Conservation (phyloP, 2,329 filamentous ascomycete species). For the Dactylellina haptotyla region DNA sequence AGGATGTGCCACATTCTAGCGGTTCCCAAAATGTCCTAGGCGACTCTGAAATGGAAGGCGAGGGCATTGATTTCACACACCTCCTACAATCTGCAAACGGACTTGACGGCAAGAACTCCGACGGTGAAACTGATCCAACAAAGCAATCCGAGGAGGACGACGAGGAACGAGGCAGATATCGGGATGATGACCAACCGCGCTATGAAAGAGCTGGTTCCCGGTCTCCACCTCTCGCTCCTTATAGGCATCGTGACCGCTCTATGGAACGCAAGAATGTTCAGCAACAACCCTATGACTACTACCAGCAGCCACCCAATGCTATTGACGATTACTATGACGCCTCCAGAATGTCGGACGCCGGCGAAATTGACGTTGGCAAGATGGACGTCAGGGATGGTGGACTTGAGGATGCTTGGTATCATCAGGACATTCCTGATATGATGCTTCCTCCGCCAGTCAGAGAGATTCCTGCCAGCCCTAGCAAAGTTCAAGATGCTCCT, state of each 20-base stretch:
- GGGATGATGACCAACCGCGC: not conserved
- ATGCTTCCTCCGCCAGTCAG: slow-evolving; percentile 36
- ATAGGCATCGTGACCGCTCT: slow-evolving; percentile 16
- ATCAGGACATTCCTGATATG: slow-evolving; percentile 31
- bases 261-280: slow-evolving; percentile 14
- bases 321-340: slow-evolving; percentile 38
- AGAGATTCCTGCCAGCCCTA: slow-evolving; percentile 45
- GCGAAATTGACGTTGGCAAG: slow-evolving; percentile 45
- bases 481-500: slow-evolving; percentile 19
- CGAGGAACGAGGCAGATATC: not conserved
- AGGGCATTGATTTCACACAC: not conserved
- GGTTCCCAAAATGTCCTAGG: not conserved
- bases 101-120: not conserved
- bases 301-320: slow-evolving; percentile 13
- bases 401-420: slow-evolving; percentile 36
- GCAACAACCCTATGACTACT: slow-evolving; percentile 31
- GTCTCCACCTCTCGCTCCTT: slow-evolving; percentile 17
- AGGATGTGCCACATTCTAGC: not conserved
- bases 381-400: slow-evolving; percentile 30
- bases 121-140: not conserved
- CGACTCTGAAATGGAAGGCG: not conserved
- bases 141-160: not conserved
- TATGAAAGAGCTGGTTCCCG: slow-evolving; percentile 32
- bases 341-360: slow-evolving; percentile 36
- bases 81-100: slow-evolving; percentile 12